These are phyloP conservation scores for Leccinum griseonigrum DNA, from an alignment of 1,284 basidiomycete species.

Conservation along the genomic window DNA sequence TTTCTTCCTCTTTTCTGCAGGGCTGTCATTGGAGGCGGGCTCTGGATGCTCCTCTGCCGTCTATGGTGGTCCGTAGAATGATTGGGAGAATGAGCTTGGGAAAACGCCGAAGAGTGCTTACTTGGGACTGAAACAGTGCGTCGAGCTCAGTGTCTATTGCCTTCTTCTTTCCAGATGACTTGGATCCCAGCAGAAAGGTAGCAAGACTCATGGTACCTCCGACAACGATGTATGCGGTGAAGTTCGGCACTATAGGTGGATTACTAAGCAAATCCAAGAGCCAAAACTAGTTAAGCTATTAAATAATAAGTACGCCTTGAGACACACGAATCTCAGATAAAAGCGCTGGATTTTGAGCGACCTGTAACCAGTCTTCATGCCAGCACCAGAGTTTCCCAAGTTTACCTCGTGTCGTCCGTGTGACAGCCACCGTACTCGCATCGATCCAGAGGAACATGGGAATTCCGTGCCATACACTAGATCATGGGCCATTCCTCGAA, in stretches of 20 bases:
- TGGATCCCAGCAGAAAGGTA: conserved; percentile 23
- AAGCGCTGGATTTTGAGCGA: neutral
- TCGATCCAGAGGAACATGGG: neutral
- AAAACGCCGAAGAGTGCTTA: conserved; percentile 6
- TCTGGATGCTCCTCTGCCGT: conserved; percentile 3
- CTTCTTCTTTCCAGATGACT: conserved; percentile 21
- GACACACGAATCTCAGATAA: too few species aligned
- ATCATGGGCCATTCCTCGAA: conserved; percentile 76
- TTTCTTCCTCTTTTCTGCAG: conserved; percentile 19
- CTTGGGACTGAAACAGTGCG: conserved; percentile 23
- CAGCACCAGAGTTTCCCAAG: neutral
- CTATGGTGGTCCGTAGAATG: conserved; percentile 9
- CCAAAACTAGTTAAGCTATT: neutral
- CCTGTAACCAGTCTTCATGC: neutral
- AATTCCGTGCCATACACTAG: conserved; percentile 8
- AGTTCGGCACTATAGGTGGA: neutral
- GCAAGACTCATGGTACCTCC: conserved; percentile 26
- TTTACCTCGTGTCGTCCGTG: neutral
- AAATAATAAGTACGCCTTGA: too few species aligned
- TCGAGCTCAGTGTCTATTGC: conserved; percentile 29
- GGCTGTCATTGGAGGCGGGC: conserved; percentile 1
- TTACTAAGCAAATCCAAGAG: conserved; percentile 8
- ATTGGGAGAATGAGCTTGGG: neutral
- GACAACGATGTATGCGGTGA: too few species aligned
- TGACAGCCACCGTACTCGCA: neutral